Evolutionary conservation across 139 green algal genomes (phyloP), one percentile per base, ranked within the genome.

Genomic region (Chlorella sp.): DNA sequence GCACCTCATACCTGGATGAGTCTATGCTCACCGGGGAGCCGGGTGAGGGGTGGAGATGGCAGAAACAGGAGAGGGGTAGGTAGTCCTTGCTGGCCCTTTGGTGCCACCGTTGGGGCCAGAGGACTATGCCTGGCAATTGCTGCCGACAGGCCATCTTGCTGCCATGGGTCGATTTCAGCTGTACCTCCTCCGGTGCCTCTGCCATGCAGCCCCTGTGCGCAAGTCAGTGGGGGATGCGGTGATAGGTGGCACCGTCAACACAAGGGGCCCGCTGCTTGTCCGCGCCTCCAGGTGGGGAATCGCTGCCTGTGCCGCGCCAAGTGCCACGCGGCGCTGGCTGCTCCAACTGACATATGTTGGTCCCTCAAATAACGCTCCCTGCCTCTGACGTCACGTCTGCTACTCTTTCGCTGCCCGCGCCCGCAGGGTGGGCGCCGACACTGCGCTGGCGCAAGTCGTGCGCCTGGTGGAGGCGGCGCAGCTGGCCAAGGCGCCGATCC

Each of bases 21-120:
- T 84, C 87, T 80, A 98, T 99, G 96, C 87, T 99, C 40, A 99
- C 94, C 21, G 96, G 96, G 15, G 95, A 98, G 82, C 79, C 86
- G 71, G 74, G 79, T 73, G 50, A 11, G 67, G 19, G 14, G 67
- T 50, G 51, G 35, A 15, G 56, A 5, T n/a, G 58, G n/a, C 8
- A 67, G 60, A 6, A 68, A 36, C 29, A 7, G 7, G 36, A 1
- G 40, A 35, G 36, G 17, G 31, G 38, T 25, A 51, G 29, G 8
- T 36, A 51, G 36, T 14, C 11, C 29, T 68, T 33, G 14, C 21
- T 7, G 23, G 5, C 12, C 15, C 55, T 61, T 25, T 33, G 55
- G 55, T 25, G 14, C 12, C 14, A 25, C 53, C 12, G 15, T 25
- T 62, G 53, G 15, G 8, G 29, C 14, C 12, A 21, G 23, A 21